Evolutionary conservation across 1,284 basidiomycete genomes (phyloP).

Genomic region (Agaricales sp.): DNA sequence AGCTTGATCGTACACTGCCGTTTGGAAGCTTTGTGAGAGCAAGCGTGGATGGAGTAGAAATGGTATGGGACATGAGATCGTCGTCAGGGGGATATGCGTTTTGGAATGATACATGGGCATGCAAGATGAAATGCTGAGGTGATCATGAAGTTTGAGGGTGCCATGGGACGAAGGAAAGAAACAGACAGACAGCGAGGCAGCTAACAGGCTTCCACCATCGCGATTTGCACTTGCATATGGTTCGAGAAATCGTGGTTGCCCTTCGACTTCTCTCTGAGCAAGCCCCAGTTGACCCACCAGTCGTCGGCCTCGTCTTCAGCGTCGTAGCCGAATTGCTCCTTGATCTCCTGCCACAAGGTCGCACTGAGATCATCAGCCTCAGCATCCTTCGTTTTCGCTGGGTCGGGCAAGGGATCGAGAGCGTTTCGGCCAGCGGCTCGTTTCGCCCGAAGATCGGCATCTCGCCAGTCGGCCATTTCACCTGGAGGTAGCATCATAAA

Average conservation of each 20-base stretch:
- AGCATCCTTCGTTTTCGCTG: conserved; percentile 18
- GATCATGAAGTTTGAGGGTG: not conserved
- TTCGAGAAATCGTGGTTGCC: not conserved
- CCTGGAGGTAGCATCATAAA: conserved; percentile 30
- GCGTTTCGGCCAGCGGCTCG: conserved; percentile 25
- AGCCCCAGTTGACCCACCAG: conserved; percentile 29
- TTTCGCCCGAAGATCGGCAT: conserved; percentile 28
- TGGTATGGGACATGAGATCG: not conserved
- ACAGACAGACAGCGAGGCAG: too few species aligned
- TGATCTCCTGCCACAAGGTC: conserved; percentile 26
- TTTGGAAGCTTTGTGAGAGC: too few species aligned
- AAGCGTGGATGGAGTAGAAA: not conserved
- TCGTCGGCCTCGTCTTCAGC: conserved; percentile 33
- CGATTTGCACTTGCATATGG: not conserved
- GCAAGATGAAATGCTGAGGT: not conserved
- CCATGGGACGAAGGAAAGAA: not conserved
- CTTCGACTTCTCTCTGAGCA: conserved; percentile 19
- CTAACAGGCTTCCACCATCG: not conserved
- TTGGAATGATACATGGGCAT: not conserved
- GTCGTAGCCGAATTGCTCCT: conserved; percentile 30
- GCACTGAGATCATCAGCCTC: not conserved
- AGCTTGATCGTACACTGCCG: too few species aligned
- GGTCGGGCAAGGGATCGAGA: conserved; percentile 16
- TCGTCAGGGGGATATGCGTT: not conserved
- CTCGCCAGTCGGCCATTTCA: conserved; percentile 28